Evolutionary conservation across 805 yeast genomes (phyloP).

Genomic region (Hyphopichia homilentoma): DNA sequence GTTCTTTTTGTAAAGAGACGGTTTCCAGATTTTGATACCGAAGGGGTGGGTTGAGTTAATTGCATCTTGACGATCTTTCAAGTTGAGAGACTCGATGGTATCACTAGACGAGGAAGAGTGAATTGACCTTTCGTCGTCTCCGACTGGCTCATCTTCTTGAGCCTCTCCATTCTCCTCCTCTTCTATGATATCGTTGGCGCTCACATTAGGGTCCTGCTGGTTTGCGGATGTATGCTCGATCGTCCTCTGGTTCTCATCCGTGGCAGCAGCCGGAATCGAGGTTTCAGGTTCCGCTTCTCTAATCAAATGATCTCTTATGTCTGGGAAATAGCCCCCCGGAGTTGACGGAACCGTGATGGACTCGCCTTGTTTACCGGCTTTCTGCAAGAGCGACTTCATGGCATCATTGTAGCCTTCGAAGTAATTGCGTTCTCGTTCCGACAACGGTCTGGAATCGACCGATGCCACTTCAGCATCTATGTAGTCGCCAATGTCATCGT

Average conservation of each 20-base stretch:
- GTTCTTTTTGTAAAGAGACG: constrained; percentile 88
- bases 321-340: constrained; percentile 2
- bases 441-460: no score
- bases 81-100: constrained; percentile 78
- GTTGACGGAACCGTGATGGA: background rate
- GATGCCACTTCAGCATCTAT: no score
- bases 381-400: constrained; percentile 36
- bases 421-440: constrained; percentile 42
- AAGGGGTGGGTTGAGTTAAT: constrained; percentile 96
- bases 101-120: constrained; percentile 31
- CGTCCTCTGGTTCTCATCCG: background rate
- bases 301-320: no score
- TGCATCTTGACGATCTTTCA: constrained; percentile 92
- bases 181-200: constrained; percentile 20
- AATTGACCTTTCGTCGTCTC: constrained; percentile 16
- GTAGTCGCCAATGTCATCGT: constrained; percentile 70
- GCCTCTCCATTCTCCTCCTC: constrained; percentile 18
- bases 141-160: constrained; percentile 24
- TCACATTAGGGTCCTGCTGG: constrained; percentile 10
- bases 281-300: background rate
- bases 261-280: background rate
- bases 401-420: constrained; percentile 76
- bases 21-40: constrained; percentile 98
- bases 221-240: background rate
- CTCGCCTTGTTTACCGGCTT: background rate